Percentiles rank a stretch among this genome's conserved stretches.
Conservation (phyloP, 306 rosid species). For the Crotalaria pallida region DNA sequence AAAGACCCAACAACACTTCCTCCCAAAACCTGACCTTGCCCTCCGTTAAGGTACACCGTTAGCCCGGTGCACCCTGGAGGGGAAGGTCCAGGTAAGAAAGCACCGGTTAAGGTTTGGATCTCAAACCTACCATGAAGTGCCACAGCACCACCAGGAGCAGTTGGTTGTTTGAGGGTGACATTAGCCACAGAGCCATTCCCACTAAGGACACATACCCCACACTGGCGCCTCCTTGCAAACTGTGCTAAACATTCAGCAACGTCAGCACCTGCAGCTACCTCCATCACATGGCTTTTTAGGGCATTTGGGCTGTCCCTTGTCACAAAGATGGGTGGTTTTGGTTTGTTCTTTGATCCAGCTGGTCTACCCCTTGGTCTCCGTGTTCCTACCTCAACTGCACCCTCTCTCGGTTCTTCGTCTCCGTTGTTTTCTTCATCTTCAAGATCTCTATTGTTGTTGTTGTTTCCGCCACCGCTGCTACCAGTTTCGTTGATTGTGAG, state of each 20-base stretch:
- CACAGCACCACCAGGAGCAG: constrained; percentile 76
- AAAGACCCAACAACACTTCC: constrained; percentile 90
- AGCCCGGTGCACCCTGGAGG: constrained; percentile 85
- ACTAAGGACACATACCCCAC: constrained; percentile 91
- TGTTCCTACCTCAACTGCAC: constrained; percentile 69
- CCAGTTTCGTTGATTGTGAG: constrained; percentile 51
- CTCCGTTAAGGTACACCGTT: constrained; percentile 80
- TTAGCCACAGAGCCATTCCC: constrained; percentile 89
- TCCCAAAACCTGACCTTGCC: constrained; percentile 86
- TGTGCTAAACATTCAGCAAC: constrained; percentile 80
- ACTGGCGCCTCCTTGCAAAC: constrained; percentile 78
- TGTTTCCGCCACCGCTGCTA: constrained; percentile 21
- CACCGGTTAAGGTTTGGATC: constrained; percentile 74
- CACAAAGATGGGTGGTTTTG: constrained; percentile 87
- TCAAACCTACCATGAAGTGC: constrained; percentile 93
- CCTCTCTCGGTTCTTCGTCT: constrained; percentile 68
- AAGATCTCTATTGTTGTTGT: constrained; percentile 20
- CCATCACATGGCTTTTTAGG: constrained; percentile 85
- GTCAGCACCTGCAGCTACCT: constrained; percentile 82
- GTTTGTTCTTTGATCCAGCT: constrained; percentile 91
- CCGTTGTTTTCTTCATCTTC: constrained; percentile 47
- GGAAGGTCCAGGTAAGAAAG: constrained; percentile 84
- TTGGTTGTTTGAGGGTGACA: constrained; percentile 77
- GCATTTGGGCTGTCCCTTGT: constrained; percentile 90
- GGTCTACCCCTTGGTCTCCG: constrained; percentile 91